A percentile compares a stretch with the other conserved stretches of the same genome.
phyloP scores from a whole-genome alignment of 768 basidiomycete genomes.

The Chalciporus pseudorubinellus region DNA sequence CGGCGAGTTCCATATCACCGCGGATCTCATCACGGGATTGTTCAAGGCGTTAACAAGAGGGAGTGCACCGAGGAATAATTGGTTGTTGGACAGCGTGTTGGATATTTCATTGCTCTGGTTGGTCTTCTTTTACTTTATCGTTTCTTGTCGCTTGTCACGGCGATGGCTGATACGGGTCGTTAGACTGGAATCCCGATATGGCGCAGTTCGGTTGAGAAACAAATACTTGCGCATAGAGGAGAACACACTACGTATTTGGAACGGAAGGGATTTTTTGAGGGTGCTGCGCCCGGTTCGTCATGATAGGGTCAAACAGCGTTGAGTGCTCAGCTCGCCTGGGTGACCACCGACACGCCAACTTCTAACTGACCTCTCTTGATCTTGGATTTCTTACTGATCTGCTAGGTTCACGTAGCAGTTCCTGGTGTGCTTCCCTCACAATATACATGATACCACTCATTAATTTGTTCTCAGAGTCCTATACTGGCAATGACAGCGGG shows the following conservation, averaged over 20 bases:
- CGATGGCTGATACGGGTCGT: background rate
- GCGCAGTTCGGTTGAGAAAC: constrained; percentile 49
- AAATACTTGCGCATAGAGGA: constrained; percentile 41
- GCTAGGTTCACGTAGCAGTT: too few species aligned
- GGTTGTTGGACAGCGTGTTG: constrained; percentile 48
- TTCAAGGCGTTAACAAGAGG: constrained; percentile 66
- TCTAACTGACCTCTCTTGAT: too few species aligned
- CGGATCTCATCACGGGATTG: constrained; percentile 62
- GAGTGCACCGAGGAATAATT: constrained; percentile 57
- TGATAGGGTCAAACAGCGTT: background rate
- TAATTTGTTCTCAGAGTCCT: too few species aligned
- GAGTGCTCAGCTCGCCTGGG: too few species aligned
- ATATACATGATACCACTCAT: too few species aligned
- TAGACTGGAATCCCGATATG: constrained; percentile 54
- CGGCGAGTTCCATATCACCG: constrained; percentile 73
- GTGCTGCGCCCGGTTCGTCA: background rate
- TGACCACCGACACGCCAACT: too few species aligned
- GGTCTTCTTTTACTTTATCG: constrained; percentile 23
- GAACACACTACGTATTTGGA: constrained; percentile 49
- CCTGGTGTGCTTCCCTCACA: too few species aligned
- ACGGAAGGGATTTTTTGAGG: constrained; percentile 42
- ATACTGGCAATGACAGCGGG: too few species aligned
- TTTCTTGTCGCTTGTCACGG: background rate
- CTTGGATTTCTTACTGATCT: too few species aligned
- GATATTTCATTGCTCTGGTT: constrained; percentile 48